Evolutionary conservation across 208 protist species (phyloP), one percentile per base, ranked within the genome.

Genomic region (Trypanosoma melophagium): DNA sequence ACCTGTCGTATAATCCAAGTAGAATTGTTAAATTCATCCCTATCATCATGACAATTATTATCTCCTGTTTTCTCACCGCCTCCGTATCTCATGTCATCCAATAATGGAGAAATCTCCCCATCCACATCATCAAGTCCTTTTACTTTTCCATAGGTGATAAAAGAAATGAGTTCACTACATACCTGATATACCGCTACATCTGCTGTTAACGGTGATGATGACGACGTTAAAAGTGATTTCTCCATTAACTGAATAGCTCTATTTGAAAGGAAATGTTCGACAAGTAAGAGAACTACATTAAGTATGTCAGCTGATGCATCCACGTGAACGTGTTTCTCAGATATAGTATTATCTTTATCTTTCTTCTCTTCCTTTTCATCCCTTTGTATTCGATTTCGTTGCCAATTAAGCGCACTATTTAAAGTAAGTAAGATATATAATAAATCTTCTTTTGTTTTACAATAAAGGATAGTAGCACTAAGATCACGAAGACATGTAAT

Each of bases 111-210:
- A 31, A 74, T 74, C 13, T 81, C 66, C 31, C 65, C 42, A 47
- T 89, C 77, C 8, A 85, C 38, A 0, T 71, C 72, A 19, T 77
- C 62, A 28, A 89, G 44, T 42, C 78, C 77, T 21, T 64, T 53
- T 14, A 79, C 77, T n/a, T 52, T 66, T 2, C 66, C 75, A 31
- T 50, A 65, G 14, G 74, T 93, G 45, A 90, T 69, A 55, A 75
- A 68, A 14, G 65, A 66, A 10, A 93, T 80, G 0, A 93, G 45
- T 50, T 93, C 87, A 69, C 88, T 74, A 59, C 87, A 89, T 0
- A 80, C 84, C 14, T 64, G 55, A 4, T 76, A 76, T 13, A 93
- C 76, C 17, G 84, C 67, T 9, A 69, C 59, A 38, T 80, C 69
- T 22, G 45, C 53, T 7, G 40, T 52, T 38, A 57, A 40, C 1